phyloP scores from a whole-genome alignment of 2,329 filamentous ascomycete species.

The Zalaria sp. region DNA sequence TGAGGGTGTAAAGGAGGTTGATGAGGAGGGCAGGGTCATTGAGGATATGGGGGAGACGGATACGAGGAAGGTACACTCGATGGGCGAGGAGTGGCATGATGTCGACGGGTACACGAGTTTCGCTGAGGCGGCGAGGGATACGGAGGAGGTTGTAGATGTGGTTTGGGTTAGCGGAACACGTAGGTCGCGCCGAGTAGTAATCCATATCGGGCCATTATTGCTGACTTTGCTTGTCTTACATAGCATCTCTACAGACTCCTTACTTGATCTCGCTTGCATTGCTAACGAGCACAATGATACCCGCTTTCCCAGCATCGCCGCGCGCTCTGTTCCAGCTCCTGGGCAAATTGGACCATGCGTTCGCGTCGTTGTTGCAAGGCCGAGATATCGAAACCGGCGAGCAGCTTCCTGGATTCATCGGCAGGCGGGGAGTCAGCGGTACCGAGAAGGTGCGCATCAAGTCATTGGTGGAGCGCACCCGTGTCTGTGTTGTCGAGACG shows the following conservation, averaged over 20 bases:
- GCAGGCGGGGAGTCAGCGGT: conserved; percentile 50
- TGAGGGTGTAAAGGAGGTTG: conserved; percentile 5
- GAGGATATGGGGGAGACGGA: conserved; percentile 2
- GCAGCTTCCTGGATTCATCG: conserved; percentile 55
- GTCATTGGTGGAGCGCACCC: conserved; percentile 63
- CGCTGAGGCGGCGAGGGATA: conserved; percentile 55
- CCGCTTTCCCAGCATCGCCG: conserved; percentile 55
- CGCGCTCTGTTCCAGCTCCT: conserved; percentile 56
- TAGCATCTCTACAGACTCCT: conserved; percentile 67
- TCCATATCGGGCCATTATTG: background rate
- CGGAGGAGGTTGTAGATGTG: conserved; percentile 63
- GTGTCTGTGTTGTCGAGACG: conserved; percentile 55
- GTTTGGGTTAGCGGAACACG: conserved; percentile 81
- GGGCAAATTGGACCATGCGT: conserved; percentile 69
- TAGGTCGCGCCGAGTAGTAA: conserved; percentile 27
- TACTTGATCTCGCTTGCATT: conserved; percentile 69
- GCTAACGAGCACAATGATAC: conserved; percentile 56
- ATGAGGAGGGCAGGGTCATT: conserved; percentile 6
- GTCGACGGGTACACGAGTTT: conserved; percentile 46
- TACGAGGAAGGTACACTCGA: conserved; percentile 7
- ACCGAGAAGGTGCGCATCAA: conserved; percentile 83
- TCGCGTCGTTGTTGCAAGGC: conserved; percentile 59
- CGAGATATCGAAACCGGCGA: conserved; percentile 52
- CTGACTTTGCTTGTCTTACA: background rate
- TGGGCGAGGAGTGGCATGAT: conserved; percentile 20